Evolutionary conservation across 2,329 filamentous ascomycete genomes (phyloP).

Genomic region (Byssoonygena ceratinophila): DNA sequence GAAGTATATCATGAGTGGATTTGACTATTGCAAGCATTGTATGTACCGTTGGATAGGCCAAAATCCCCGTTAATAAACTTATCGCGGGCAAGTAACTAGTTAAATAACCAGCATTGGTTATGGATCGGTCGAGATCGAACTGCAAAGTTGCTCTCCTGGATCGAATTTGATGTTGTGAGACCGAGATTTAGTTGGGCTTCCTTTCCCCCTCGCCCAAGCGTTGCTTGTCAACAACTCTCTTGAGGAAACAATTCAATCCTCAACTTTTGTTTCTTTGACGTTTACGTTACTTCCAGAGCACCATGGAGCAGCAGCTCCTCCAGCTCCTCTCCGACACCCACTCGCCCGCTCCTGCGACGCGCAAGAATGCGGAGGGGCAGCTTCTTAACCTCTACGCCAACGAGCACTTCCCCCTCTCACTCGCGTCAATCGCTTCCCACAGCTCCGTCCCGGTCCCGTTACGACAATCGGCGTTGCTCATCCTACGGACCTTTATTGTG

Average conservation of each 20-base stretch:
- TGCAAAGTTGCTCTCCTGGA: too few relatives aligned
- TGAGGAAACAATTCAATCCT: neutral
- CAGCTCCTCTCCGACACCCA: slow-evolving; percentile 81
- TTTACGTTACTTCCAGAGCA: slow-evolving; percentile 16
- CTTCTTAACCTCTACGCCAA: slow-evolving; percentile 60
- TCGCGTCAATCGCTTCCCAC: slow-evolving; percentile 72
- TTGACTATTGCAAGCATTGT: too few relatives aligned
- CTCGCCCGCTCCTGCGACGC: slow-evolving; percentile 60
- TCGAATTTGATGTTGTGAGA: neutral
- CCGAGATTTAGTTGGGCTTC: neutral
- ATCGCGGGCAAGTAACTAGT: too few relatives aligned
- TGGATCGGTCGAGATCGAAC: too few relatives aligned
- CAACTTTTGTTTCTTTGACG: neutral
- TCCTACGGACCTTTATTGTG: slow-evolving; percentile 72
- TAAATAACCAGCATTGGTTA: too few relatives aligned
- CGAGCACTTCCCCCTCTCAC: slow-evolving; percentile 63
- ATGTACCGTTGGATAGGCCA: too few relatives aligned
- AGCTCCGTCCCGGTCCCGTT: slow-evolving; percentile 60
- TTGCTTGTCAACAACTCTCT: neutral
- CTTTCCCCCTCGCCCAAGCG: neutral
- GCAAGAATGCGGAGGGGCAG: slow-evolving; percentile 77
- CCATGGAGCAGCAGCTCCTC: slow-evolving; percentile 87
- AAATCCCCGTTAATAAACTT: too few relatives aligned
- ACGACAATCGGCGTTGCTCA: slow-evolving; percentile 71
- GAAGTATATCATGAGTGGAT: too few relatives aligned